A percentile compares a stretch with the other conserved stretches of the same genome.
Conservation (phyloP, 164 flowering plant species). For the Annona squamosa region DNA sequence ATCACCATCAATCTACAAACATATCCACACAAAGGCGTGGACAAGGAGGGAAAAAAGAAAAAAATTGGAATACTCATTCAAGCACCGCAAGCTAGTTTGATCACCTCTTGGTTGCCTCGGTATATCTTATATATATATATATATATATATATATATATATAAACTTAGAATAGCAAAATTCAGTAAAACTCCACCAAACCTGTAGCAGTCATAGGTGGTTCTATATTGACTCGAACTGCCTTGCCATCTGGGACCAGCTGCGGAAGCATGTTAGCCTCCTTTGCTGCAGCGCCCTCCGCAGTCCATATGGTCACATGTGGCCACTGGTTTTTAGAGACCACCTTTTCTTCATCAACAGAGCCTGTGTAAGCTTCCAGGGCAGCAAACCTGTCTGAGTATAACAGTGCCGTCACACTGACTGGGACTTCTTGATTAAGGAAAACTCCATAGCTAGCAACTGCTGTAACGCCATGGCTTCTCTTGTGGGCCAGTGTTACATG, state of each 20-base stretch:
- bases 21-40: not conserved
- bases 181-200: slow-evolving; percentile 29
- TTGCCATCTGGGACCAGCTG: slow-evolving; percentile 57
- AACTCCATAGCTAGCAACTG: slow-evolving; percentile 69
- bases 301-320: slow-evolving; percentile 96
- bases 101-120: not conserved
- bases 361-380: slow-evolving; percentile 66
- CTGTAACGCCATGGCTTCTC: slow-evolving; percentile 78
- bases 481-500: slow-evolving; percentile 97
- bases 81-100: not conserved
- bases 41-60: no score
- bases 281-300: slow-evolving; percentile 55
- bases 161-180: not conserved
- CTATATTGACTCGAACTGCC: slow-evolving; percentile 57
- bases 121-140: not conserved
- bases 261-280: slow-evolving; percentile 72
- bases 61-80: not conserved
- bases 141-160: not conserved
- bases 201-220: slow-evolving; percentile 39
- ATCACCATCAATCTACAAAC: no score
- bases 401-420: slow-evolving; percentile 49
- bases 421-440: slow-evolving; percentile 54
- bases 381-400: slow-evolving; percentile 64
- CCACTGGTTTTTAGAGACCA: slow-evolving; percentile 71
- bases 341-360: slow-evolving; percentile 60